Percentiles rank a stretch among this genome's conserved stretches.
phyloP scores from a whole-genome alignment of 169 alveolate species.

The Eimeria acervulina region DNA sequence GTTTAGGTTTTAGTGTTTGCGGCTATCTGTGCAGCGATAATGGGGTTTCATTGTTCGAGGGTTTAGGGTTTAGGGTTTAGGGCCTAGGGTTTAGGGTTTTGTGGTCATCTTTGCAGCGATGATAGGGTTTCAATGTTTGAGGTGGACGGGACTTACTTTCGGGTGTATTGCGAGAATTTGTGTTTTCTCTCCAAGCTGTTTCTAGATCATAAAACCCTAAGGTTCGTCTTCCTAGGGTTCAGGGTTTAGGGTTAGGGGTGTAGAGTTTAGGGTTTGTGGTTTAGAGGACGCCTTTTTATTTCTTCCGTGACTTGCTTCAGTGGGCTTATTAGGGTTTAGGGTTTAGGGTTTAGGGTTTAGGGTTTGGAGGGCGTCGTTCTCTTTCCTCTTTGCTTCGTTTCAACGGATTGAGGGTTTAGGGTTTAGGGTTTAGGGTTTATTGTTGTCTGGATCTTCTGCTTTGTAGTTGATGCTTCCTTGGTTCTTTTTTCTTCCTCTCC shows the following conservation, averaged over 20 bases:
- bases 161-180: conserved; percentile 98
- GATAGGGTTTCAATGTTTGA: conserved; percentile 97
- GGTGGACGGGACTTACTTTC: conserved; percentile 97
- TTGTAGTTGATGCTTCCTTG: neutral
- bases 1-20: neutral
- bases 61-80: neutral
- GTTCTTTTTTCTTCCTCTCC: neutral
- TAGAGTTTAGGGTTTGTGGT: conserved; percentile 16
- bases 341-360: no score
- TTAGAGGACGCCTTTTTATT: no score
- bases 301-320: no score
- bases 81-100: conserved; percentile 18
- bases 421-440: neutral
- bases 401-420: neutral
- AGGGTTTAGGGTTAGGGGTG: neutral
- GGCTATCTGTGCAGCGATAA: no score
- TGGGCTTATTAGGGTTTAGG: no score
- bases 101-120: conserved; percentile 85
- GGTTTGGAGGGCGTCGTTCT: neutral
- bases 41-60: no score
- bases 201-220: conserved; percentile 98
- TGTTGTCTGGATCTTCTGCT: neutral
- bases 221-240: conserved; percentile 79
- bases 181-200: conserved; percentile 97
- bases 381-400: neutral